A percentile compares a stretch with the other conserved stretches of the same genome.
These are phyloP conservation scores for Pleurozium schreberi DNA, from an alignment of 225 moss, liverwort and hornwort species.

Conservation along the genomic window DNA sequence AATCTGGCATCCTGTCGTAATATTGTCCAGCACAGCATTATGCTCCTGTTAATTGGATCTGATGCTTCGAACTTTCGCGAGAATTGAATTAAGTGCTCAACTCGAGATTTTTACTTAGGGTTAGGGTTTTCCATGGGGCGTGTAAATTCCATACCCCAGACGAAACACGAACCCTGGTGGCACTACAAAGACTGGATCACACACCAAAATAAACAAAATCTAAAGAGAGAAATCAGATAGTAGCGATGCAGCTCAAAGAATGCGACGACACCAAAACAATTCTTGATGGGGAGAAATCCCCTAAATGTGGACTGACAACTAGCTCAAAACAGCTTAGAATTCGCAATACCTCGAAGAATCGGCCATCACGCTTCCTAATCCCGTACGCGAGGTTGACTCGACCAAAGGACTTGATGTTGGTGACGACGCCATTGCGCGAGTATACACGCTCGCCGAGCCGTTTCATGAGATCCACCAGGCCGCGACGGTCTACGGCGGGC, in stretches of 20 bases:
- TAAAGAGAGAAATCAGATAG: too few species aligned
- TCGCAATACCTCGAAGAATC: constrained; percentile 63
- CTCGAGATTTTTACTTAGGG: background rate
- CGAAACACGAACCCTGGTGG: background rate
- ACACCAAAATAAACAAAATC: background rate
- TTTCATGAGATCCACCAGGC: constrained; percentile 71
- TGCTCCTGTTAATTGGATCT: background rate
- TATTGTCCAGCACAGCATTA: background rate
- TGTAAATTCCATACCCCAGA: background rate
- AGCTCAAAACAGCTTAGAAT: background rate
- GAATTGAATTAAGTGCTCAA: background rate
- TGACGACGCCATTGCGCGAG: constrained; percentile 69
- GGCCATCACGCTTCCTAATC: constrained; percentile 93
- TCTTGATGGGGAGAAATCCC: background rate
- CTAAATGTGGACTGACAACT: background rate
- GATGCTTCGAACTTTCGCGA: background rate
- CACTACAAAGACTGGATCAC: background rate
- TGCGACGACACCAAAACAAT: background rate
- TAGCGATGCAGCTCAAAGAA: background rate
- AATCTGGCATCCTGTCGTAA: background rate
- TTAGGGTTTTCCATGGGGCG: background rate
- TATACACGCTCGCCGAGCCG: constrained; percentile 89
- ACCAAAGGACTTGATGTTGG: constrained; percentile 88
- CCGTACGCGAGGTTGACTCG: constrained; percentile 95
- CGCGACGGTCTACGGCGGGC: constrained; percentile 72